phyloP scores from a whole-genome alignment of 306 rosid species.

The Prosopis cineraria region DNA sequence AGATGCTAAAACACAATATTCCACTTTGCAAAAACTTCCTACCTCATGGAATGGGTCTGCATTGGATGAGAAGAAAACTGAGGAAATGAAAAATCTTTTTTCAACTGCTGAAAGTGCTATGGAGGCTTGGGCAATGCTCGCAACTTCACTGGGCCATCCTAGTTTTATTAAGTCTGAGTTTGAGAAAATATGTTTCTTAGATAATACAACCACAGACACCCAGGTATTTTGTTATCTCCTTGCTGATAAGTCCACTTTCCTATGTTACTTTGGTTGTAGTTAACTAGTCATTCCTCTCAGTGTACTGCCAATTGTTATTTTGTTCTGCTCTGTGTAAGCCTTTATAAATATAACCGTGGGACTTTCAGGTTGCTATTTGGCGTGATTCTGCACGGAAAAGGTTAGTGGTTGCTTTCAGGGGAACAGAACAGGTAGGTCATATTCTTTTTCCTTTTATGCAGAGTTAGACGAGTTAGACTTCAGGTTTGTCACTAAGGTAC shows the following conservation, averaged over 20 bases:
- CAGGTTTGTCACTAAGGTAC: slow-evolving; percentile 26
- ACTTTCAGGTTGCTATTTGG: slow-evolving; percentile 93
- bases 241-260: slow-evolving; percentile 23
- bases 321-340: slow-evolving; percentile 29
- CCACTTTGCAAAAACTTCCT: slow-evolving; percentile 42
- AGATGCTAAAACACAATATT: slow-evolving; percentile 37
- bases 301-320: slow-evolving; percentile 3
- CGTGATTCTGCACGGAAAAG: slow-evolving; percentile 77
- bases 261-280: slow-evolving; percentile 11
- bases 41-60: slow-evolving; percentile 42
- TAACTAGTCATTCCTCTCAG: slow-evolving; percentile 20
- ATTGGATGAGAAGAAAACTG: slow-evolving; percentile 65
- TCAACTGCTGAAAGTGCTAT: slow-evolving; percentile 92
- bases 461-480: slow-evolving; percentile 4
- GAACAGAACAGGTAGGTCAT: slow-evolving; percentile 86
- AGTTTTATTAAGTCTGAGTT: slow-evolving; percentile 95
- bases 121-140: slow-evolving; percentile 99
- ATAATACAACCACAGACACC: slow-evolving; percentile 81
- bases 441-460: slow-evolving; percentile 27
- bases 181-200: slow-evolving; percentile 90
- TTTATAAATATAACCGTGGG: slow-evolving; percentile 35
- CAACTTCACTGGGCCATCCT: slow-evolving; percentile 88
- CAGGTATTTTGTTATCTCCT: slow-evolving; percentile 60
- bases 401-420: slow-evolving; percentile 90
- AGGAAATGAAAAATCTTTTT: slow-evolving; percentile 86